Conservation (phyloP, 768 basidiomycete genomes). For the Rhodotorula graminis region DNA sequence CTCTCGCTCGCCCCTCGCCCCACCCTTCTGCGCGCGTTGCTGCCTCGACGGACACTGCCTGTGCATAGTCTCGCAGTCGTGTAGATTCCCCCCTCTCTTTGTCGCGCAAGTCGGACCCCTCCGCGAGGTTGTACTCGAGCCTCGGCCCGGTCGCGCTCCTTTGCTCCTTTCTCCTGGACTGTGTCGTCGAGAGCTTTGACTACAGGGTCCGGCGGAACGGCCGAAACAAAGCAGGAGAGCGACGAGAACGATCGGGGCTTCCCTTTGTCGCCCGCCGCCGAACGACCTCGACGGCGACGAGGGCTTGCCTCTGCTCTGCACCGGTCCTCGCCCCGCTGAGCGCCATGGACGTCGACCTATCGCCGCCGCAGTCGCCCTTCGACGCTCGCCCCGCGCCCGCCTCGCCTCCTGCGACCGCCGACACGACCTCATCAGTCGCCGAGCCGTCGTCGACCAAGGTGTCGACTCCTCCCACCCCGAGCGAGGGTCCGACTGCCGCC, state of each 20-base stretch:
- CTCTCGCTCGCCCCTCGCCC: not conserved
- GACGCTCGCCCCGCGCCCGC: conserved; percentile 2
- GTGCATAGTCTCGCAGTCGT: not conserved
- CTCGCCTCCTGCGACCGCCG: not conserved
- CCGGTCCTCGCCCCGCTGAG: not conserved
- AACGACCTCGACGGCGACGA: no score
- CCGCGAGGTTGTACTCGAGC: no score
- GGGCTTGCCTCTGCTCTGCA: not conserved
- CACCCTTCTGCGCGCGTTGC: no score
- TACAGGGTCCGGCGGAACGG: no score
- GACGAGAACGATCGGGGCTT: no score
- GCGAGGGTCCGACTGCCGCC: not conserved
- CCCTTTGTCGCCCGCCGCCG: not conserved
- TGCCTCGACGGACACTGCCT: not conserved
- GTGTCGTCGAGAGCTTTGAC: no score
- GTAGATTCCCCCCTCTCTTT: not conserved
- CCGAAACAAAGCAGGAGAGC: no score
- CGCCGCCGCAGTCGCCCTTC: conserved; percentile 26
- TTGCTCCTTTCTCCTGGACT: no score
- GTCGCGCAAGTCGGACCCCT: no score
- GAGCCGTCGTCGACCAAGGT: not conserved
- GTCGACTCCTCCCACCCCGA: no score
- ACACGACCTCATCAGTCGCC: not conserved
- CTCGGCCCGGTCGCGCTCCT: no score
- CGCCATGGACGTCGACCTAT: not conserved